phyloP scores from a whole-genome alignment of 768 basidiomycete genomes.

The Tylopilus cervinicoccineus region DNA sequence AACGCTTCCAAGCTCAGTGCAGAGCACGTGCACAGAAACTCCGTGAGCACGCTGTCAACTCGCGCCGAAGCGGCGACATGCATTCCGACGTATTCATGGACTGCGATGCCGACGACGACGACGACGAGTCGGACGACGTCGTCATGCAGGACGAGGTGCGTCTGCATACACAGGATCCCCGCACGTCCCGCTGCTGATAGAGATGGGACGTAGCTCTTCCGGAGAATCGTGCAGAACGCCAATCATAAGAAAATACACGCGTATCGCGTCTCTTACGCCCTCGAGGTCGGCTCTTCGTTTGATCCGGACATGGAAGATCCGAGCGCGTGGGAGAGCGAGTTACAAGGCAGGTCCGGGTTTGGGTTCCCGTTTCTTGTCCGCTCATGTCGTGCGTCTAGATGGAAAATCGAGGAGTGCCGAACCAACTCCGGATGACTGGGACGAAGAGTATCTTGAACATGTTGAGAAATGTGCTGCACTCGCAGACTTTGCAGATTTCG shows the following conservation, averaged over 20 bases:
- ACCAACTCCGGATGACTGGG: slow-evolving; percentile 43
- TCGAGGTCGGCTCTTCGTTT: slow-evolving; percentile 72
- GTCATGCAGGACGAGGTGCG: slow-evolving; percentile 61
- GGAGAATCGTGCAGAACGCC: slow-evolving; percentile 57
- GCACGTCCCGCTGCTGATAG: slow-evolving; percentile 6
- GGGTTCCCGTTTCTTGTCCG: neutral
- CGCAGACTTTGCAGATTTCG: slow-evolving; percentile 47
- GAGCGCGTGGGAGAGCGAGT: slow-evolving; percentile 54
- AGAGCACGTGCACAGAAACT: slow-evolving; percentile 57
- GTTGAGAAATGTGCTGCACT: slow-evolving; percentile 48
- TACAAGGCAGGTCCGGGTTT: slow-evolving; percentile 39
- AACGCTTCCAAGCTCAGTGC: slow-evolving; percentile 59
- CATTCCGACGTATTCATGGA: slow-evolving; percentile 46
- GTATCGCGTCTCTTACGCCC: slow-evolving; percentile 60
- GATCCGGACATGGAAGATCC: slow-evolving; percentile 71
- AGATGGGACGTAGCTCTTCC: slow-evolving; percentile 49
- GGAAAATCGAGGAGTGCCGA: slow-evolving; percentile 7
- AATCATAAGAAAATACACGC: slow-evolving; percentile 46
- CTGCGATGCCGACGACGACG: slow-evolving; percentile 47
- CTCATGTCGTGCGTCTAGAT: slow-evolving; percentile 7
- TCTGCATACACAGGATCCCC: neutral
- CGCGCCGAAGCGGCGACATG: slow-evolving; percentile 44
- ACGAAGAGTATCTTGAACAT: slow-evolving; percentile 56
- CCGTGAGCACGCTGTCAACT: slow-evolving; percentile 43
- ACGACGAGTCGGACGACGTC: slow-evolving; percentile 56